These are phyloP conservation scores for Cyclotella cryptica DNA, from an alignment of 108 stramenopile genomes.

Conservation along the genomic window DNA sequence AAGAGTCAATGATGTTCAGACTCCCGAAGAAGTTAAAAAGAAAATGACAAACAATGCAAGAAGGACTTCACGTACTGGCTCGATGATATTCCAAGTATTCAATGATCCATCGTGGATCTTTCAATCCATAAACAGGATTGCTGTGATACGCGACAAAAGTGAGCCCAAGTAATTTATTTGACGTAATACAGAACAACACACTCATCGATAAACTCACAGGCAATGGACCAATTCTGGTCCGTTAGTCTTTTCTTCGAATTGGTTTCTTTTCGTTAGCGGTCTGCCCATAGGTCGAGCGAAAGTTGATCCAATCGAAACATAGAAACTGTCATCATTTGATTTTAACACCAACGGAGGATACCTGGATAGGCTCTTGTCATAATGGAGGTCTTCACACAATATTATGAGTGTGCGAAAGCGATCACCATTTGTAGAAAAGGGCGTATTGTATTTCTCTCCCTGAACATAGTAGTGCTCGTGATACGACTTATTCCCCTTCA, in stretches of 20 bases:
- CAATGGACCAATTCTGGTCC: slow-evolving; percentile 39
- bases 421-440: slow-evolving; percentile 48
- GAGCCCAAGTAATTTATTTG: neutral
- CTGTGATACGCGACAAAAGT: neutral
- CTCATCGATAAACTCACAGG: slow-evolving; percentile 8
- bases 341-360: slow-evolving; percentile 49
- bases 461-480: slow-evolving; percentile 39
- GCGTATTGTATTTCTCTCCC: slow-evolving; percentile 42
- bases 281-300: slow-evolving; percentile 39
- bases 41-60: neutral
- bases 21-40: neutral
- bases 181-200: neutral
- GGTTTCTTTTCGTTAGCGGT: neutral
- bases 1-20: neutral
- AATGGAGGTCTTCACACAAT: slow-evolving; percentile 43
- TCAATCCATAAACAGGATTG: slow-evolving; percentile 50
- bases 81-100: slow-evolving; percentile 56
- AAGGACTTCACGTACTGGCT: slow-evolving; percentile 6
- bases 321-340: slow-evolving; percentile 42
- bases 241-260: neutral
- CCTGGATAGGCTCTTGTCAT: slow-evolving; percentile 45
- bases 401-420: slow-evolving; percentile 52
- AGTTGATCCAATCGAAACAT: slow-evolving; percentile 39
- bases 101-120: slow-evolving; percentile 53
- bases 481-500: slow-evolving; percentile 39